Base-by-base conservation (phyloP, 176 grass and related monocot species). In the Triticum turgidum region DNA sequence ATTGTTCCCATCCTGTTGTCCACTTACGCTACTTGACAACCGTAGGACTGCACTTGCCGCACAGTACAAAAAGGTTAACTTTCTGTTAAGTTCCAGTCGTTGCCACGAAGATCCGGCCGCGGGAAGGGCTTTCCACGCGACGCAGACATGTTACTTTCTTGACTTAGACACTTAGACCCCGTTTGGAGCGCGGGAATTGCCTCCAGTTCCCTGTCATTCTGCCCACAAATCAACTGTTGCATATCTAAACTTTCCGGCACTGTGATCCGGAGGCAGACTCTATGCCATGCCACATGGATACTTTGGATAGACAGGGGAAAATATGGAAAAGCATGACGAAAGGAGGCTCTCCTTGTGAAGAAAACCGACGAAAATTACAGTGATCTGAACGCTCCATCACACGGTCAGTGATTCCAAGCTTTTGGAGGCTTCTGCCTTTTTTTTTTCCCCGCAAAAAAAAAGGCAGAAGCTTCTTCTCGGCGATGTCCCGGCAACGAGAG, bases 371-470 rank as follows among this genome's bases (percentile, higher is more conserved):
- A 42, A 84, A 80, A 84, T 77, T 24, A 85, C 82, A 81, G 61
- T 88, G 81, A 88, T 91, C 61, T 91, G 89, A 88, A 91, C 85
- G 47, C 81, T 75, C 76, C 1, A 74, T 25, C 25, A 20, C 44
- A 42, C 22, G 76, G 81, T 85, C 81, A 84, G 69, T 77, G 86
- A 85, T 91, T 88, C 89, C 82, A 88, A 88, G 32, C 82, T 84
- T 88, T 70, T 4, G 62, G 25, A 25, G 25, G 25, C 25, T 25
- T 25, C 25, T 25, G 25, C 25, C 25, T 25, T 25, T 25, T 25
- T 25, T 25, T 25, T 25, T 25, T 24, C 24, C 25, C 25, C 25
- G 25, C 25, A 25, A 25, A 25, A 25, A 25, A 25, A 25, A 25
- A 25, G 25, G 33, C 51, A 6, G 35, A 91, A 91, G 81, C 44